These are phyloP conservation scores for Remersonia thermophila DNA, from an alignment of 2,329 filamentous ascomycete species.

Conservation along the genomic window DNA sequence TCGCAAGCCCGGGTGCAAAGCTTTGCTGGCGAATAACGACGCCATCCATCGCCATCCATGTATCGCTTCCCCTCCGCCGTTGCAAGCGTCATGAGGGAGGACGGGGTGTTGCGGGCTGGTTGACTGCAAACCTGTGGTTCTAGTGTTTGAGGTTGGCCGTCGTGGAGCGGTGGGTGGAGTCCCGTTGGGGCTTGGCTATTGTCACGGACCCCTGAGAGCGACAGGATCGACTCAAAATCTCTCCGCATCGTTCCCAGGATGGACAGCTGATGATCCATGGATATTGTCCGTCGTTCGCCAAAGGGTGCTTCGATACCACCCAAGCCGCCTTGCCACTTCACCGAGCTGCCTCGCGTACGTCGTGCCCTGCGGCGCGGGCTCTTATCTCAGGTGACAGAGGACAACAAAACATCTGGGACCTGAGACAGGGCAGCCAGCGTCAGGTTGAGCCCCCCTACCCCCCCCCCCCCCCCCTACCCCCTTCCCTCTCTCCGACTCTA, in stretches of 20 bases:
- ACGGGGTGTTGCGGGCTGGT: constrained; percentile 7
- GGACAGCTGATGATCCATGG: no score
- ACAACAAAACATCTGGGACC: no score
- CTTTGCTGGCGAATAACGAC: constrained; percentile 22
- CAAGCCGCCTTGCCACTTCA: no score
- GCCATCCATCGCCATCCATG: constrained; percentile 3
- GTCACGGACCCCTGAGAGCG: background rate
- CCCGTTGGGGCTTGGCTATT: constrained; percentile 13
- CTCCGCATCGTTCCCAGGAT: no score
- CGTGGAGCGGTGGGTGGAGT: constrained; percentile 17
- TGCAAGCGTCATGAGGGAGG: constrained; percentile 12
- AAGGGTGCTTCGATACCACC: background rate
- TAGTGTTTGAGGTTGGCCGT: constrained; percentile 18
- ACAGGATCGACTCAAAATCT: background rate
- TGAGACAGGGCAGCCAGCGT: no score
- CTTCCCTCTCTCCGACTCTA: no score
- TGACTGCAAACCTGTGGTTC: constrained; percentile 13
- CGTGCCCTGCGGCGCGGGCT: no score
- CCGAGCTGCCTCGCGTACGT: no score
- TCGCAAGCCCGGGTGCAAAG: constrained; percentile 26
- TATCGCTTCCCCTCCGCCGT: constrained; percentile 9
- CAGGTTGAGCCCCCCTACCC: no score
- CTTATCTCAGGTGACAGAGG: no score
- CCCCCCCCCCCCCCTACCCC: no score
- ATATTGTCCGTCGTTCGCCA: no score